These are phyloP conservation scores for Chlorella sp. DNA, from an alignment of 139 green algal genomes.

Conservation along the genomic window DNA sequence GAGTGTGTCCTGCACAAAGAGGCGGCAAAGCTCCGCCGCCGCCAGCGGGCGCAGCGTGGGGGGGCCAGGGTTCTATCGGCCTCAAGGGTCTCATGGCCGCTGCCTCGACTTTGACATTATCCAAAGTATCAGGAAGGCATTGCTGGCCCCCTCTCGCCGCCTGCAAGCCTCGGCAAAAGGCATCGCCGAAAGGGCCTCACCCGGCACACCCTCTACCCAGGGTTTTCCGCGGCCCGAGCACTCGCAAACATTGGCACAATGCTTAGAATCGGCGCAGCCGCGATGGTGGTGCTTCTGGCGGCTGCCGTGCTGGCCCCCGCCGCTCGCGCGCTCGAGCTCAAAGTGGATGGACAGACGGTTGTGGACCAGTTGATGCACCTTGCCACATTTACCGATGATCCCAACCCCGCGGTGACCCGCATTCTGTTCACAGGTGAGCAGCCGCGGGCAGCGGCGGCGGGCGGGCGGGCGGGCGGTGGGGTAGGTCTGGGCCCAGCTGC, in stretches of 20 bases:
- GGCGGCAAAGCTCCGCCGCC: background rate
- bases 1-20: too few relatives aligned
- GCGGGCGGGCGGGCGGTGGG: background rate
- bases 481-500: background rate
- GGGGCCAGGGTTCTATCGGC: background rate
- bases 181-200: too few relatives aligned
- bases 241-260: too few relatives aligned
- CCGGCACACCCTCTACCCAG: too few relatives aligned
- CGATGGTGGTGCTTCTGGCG: background rate
- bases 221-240: too few relatives aligned
- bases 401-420: slow-evolving; percentile 89
- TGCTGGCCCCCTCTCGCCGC: too few relatives aligned
- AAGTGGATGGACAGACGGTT: slow-evolving; percentile 28
- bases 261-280: too few relatives aligned
- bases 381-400: slow-evolving; percentile 80
- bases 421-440: slow-evolving; percentile 85
- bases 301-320: background rate
- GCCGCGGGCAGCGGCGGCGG: background rate
- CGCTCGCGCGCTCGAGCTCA: background rate
- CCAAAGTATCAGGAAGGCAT: too few relatives aligned
- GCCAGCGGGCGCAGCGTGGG: background rate
- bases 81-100: too few relatives aligned
- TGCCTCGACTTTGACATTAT: too few relatives aligned
- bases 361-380: slow-evolving; percentile 77
- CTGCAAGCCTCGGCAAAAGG: too few relatives aligned